Evolutionary conservation across 2,329 filamentous ascomycete species (phyloP).

Genomic region (Polychaeton citri): DNA sequence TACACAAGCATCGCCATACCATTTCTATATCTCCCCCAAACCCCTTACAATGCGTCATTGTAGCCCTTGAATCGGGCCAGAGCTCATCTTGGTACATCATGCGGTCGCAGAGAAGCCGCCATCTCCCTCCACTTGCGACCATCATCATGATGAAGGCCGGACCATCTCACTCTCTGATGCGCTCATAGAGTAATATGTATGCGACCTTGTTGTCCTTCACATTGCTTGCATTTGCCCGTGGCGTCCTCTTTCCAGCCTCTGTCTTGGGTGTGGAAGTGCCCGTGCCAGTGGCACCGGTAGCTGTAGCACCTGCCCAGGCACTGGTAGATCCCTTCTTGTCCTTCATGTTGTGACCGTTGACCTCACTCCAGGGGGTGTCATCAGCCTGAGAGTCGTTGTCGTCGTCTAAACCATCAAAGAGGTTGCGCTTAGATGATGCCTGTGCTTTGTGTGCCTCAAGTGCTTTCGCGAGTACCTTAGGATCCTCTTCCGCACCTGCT

Average conservation of each 20-base stretch:
- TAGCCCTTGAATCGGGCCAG: no score
- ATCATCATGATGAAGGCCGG: no score
- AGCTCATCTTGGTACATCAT: no score
- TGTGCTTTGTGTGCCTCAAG: conserved; percentile 56
- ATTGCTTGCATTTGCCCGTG: conserved; percentile 35
- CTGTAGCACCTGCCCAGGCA: conserved; percentile 48
- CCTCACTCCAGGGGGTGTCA: conserved; percentile 66
- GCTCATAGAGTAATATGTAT: conserved; percentile 91
- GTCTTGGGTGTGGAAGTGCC: conserved; percentile 42
- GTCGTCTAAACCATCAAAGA: conserved; percentile 57
- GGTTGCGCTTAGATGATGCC: conserved; percentile 45
- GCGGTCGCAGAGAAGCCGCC: no score
- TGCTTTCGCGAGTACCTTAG: conserved; percentile 51
- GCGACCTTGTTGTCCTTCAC: conserved; percentile 92
- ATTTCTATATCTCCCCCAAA: no score
- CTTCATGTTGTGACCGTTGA: conserved; percentile 45
- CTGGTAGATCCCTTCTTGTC: conserved; percentile 24
- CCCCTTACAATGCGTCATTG: no score
- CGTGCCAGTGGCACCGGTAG: conserved; percentile 39
- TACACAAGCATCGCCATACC: no score
- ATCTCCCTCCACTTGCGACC: no score
- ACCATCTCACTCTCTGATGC: conserved; percentile 32
- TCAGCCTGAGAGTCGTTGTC: conserved; percentile 53
- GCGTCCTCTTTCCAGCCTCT: conserved; percentile 37
- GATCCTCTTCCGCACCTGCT: conserved; percentile 68